Base-by-base conservation (phyloP, 23 red algal species). In the Cyanidium caldarium region DNA sequence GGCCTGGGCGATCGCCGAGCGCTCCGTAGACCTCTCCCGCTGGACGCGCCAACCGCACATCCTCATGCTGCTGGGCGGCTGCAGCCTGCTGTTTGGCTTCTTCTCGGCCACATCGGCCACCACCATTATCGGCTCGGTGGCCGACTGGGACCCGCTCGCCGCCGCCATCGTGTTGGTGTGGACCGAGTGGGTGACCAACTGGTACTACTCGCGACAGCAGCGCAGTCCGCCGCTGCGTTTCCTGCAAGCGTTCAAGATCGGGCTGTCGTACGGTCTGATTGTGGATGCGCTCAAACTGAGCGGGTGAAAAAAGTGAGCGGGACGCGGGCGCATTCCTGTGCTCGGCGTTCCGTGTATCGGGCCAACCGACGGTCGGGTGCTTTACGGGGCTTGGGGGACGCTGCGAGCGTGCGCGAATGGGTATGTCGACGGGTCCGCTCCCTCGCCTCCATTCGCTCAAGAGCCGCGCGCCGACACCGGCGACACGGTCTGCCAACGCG, bases 101-200 rank as follows among this genome's bases (percentile, higher is more conserved):
- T 85, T 94, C 46, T 73, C 81, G 1, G 80, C 87, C 34, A 94
- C 87, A 13, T 70, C 81, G 29, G 81, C 81, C 0, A 45, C 74
- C 16, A 94, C 87, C 1, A 94, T 94, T 41, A 85, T 94, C 25
- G 87, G 87, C 16, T 75, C 75, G 23, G 77, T 94, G 30, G 87
- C 87, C 1, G 87, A 94, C 39, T 94, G 87, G 87, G 87, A 94
- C 69, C 87, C 87, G n/a, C 67, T 94, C 1, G 87, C 87, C 20
- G 87, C 80, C 2, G 90, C 81, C 39, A 72, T 98, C 17, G 29
- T 88, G 43, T 61, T 89, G 16, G 67, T 98, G 19, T 88, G 72
- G 68, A 98, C 75, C 15, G 92, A 98, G 38, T 43, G 44, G 1
- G 76, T 89, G 46, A 86, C 92, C 31, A 81, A 76, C 28, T 78